Percentiles rank a stretch among this genome's conserved stretches.
phyloP scores from a whole-genome alignment of 2,329 filamentous ascomycete genomes.

The Orbilia quercus region DNA sequence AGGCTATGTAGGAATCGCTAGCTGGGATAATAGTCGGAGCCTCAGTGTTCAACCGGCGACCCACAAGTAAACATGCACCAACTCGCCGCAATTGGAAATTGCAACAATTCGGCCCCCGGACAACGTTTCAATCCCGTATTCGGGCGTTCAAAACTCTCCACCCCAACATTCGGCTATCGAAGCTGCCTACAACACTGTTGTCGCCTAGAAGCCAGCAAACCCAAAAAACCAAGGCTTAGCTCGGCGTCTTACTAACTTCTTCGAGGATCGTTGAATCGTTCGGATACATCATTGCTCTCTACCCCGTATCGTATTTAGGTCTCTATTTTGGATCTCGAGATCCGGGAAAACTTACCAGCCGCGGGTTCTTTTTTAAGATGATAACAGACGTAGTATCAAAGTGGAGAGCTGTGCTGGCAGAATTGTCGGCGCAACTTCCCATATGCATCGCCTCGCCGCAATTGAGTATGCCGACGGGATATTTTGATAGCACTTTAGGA shows the following conservation, averaged over 20 bases:
- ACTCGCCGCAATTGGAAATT: neutral
- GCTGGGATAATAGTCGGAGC: neutral
- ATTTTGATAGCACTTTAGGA: too few relatives aligned
- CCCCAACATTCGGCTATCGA: neutral
- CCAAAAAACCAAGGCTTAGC: neutral
- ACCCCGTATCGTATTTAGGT: neutral
- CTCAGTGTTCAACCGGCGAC: neutral
- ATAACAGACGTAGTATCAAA: too few relatives aligned
- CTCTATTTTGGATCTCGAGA: neutral
- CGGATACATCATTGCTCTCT: neutral
- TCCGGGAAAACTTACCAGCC: neutral
- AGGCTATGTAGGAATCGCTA: neutral
- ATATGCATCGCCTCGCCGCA: too few relatives aligned
- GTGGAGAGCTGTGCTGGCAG: too few relatives aligned
- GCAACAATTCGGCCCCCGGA: neutral
- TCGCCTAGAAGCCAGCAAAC: neutral
- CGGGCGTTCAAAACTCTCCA: neutral
- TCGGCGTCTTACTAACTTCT: conserved; percentile 15
- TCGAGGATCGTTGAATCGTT: conserved; percentile 3
- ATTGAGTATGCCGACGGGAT: too few relatives aligned
- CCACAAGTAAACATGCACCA: conserved; percentile 6
- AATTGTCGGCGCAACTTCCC: too few relatives aligned
- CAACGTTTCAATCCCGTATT: neutral
- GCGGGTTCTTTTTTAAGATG: too few relatives aligned
- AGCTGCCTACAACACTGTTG: neutral